phyloP scores from a whole-genome alignment of 352 stramenopile genomes.

The Phytopythium ostracodes region DNA sequence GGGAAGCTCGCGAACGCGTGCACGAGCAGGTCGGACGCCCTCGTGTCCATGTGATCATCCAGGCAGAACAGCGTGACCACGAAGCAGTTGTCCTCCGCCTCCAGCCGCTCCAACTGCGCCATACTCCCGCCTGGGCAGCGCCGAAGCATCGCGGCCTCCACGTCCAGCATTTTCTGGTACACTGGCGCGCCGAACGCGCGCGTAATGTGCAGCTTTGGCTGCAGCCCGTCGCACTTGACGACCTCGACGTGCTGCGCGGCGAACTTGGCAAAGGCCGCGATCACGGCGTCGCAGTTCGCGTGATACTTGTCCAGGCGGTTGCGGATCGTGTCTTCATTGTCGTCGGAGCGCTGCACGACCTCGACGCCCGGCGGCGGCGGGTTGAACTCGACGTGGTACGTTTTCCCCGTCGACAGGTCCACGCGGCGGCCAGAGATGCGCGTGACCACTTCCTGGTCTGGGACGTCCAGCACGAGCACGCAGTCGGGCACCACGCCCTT shows the following conservation, averaged over 20 bases:
- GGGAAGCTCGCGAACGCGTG: conserved; percentile 52
- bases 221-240: conserved; percentile 56
- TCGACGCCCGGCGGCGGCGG: conserved; percentile 73
- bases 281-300: conserved; percentile 47
- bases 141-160: conserved; percentile 26
- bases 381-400: conserved; percentile 96
- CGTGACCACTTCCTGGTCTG: conserved; percentile 92
- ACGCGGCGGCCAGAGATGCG: conserved; percentile 95
- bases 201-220: conserved; percentile 29
- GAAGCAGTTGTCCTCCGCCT: conserved; percentile 54
- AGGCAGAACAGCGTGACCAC: conserved; percentile 65
- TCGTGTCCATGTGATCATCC: conserved; percentile 36
- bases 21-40: conserved; percentile 37
- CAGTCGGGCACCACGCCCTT: conserved; percentile 67
- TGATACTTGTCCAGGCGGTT: conserved; percentile 86
- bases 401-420: conserved; percentile 90
- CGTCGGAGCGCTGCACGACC: conserved; percentile 86
- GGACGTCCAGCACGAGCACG: conserved; percentile 93
- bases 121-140: conserved; percentile 19
- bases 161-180: conserved; percentile 39
- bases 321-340: conserved; percentile 92
- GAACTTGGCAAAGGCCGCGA: conserved; percentile 34
- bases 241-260: conserved; percentile 31
- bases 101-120: conserved; percentile 23
- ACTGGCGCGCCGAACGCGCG: conserved; percentile 47